Evolutionary conservation across 2,329 filamentous ascomycete species (phyloP).

Genomic region (Aureobasidium lini): DNA sequence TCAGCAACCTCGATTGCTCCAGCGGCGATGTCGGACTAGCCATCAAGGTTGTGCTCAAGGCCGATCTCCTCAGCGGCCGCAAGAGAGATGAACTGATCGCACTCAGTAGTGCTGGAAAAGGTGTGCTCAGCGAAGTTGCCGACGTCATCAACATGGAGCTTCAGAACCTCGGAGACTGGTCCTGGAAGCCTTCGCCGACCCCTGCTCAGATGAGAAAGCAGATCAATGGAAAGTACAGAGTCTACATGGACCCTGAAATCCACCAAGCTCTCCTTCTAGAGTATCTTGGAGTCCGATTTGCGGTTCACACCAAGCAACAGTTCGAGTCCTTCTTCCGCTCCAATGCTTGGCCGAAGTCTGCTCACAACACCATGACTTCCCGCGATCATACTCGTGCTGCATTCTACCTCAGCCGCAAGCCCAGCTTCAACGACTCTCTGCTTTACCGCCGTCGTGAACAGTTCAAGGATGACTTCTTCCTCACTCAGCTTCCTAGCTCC

Average conservation of each 20-base stretch:
- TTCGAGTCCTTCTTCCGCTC: slow-evolving; percentile 33
- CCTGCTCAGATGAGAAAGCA: slow-evolving; percentile 45
- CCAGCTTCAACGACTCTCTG: slow-evolving; percentile 14
- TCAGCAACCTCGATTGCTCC: slow-evolving; percentile 30
- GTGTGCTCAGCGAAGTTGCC: slow-evolving; percentile 46
- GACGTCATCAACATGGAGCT: slow-evolving; percentile 53
- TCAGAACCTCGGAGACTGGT: slow-evolving; percentile 44
- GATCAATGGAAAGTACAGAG: slow-evolving; percentile 51
- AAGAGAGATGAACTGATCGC: slow-evolving; percentile 45
- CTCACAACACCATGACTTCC: slow-evolving; percentile 26
- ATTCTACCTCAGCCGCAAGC: slow-evolving; percentile 34
- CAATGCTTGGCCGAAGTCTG: slow-evolving; percentile 35
- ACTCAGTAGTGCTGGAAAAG: slow-evolving; percentile 38
- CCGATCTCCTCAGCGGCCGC: slow-evolving; percentile 45
- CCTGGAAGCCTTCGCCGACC: slow-evolving; percentile 41
- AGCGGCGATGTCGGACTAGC: slow-evolving; percentile 35
- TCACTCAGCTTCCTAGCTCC: slow-evolving; percentile 46
- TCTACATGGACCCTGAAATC: slow-evolving; percentile 53
- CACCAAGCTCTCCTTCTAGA: slow-evolving; percentile 50
- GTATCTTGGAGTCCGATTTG: slow-evolving; percentile 47
- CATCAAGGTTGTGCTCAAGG: slow-evolving; percentile 43
- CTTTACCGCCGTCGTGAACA: slow-evolving; percentile 25
- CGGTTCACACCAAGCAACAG: slow-evolving; percentile 38
- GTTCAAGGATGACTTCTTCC: slow-evolving; percentile 45
- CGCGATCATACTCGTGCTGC: slow-evolving; percentile 36